Conservation (phyloP, 768 basidiomycete genomes). For the Neoboletus subvelutipes region DNA sequence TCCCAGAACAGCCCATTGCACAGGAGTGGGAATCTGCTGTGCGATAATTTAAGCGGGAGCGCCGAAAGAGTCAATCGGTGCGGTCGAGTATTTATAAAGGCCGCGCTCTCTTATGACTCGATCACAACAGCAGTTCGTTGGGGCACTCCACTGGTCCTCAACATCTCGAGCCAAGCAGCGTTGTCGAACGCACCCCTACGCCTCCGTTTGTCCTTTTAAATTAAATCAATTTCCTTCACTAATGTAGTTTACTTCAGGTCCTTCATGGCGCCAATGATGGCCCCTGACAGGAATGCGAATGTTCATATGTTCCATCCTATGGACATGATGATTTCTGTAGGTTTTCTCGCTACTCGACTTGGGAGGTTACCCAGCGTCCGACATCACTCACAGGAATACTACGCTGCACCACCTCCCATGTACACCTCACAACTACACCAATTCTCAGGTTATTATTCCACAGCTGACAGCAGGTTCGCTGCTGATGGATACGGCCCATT, state of each 20-base stretch:
- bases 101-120: conserved; percentile 1
- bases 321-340: conserved; percentile 3
- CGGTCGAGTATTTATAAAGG: conserved; percentile 17
- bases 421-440: not conserved
- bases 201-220: conserved; percentile 9
- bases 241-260: conserved; percentile 9
- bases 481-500: not conserved
- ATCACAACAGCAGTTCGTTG: conserved; percentile 9
- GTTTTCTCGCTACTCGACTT: not conserved
- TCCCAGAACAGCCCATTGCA: conserved; percentile 15
- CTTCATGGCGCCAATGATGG: not conserved
- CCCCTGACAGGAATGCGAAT: not conserved
- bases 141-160: not conserved
- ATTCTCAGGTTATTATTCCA: not conserved
- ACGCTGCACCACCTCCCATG: not conserved
- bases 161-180: not conserved
- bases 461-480: not conserved
- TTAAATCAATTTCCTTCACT: not conserved
- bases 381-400: conserved; percentile 11
- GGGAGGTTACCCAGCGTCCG: not conserved
- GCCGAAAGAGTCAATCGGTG: conserved; percentile 9
- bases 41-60: not conserved
- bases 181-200: not conserved
- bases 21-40: conserved; percentile 25
- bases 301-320: not conserved